Evolutionary conservation across 2,329 filamentous ascomycete genomes (phyloP), one percentile per base, ranked within the genome.

Genomic region (Pleurostoma richardsiae): DNA sequence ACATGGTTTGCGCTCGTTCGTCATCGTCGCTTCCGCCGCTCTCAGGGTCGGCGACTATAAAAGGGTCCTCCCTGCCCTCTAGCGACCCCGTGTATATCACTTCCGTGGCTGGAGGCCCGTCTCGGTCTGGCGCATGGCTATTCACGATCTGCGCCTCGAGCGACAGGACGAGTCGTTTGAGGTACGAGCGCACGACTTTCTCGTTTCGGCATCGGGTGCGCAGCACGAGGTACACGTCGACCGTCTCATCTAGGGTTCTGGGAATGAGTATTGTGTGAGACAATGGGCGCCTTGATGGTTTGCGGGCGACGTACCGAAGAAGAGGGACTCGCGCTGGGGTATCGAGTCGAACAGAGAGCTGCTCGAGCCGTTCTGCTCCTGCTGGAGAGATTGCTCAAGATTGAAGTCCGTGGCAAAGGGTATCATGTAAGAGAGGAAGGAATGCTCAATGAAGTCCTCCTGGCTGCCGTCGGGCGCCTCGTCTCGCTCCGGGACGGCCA

Each of bases 101-200:
- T 59, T 89, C 85, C 11, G 74, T 70, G 2, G 71, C 63, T 2
- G 73, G 68, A 10, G 76, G 67, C 27, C 65, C 66, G 11, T 75
- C 26, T 44, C 65, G 76, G 53, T 71, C 79, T 43, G 68, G 62
- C 7, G 72, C 59, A 59, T 71, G 68, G 61, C 76, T 70, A 62
- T 85, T 86, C 47, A 79, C 66, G 36, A 87, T 77, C 49, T 84
- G 81, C 2, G 77, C 80, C 56, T 90, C 85, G 6, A 91, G 65
- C 40, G 76, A 80, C 49, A 90, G 74, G 28, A 77, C 71, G n/a
- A 90, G 67, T 47, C 84, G 74, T 43, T 72, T 71, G 33, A 90
- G 69, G 46, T 82, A 81, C 33, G 77, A 72, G 47, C 77, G 73
- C 26, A 90, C 66, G 0, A 70, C 68, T 30, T 71, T 62, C 49